These are phyloP conservation scores for Saccharum officinarum DNA, from an alignment of 176 grass and related monocot genomes.

Conservation along the genomic window DNA sequence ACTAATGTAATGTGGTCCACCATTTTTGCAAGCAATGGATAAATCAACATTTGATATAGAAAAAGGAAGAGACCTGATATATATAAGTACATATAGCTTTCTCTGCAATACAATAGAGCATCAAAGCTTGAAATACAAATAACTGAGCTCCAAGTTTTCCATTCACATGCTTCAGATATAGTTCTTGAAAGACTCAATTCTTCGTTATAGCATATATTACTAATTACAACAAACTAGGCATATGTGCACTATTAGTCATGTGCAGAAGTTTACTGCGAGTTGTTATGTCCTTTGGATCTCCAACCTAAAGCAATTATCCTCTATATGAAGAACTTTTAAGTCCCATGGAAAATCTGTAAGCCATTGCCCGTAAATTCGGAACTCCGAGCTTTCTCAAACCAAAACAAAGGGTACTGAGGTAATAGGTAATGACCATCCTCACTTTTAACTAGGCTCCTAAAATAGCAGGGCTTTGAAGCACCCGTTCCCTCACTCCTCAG, in stretches of 20 bases:
- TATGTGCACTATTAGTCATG: not conserved
- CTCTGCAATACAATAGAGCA: not conserved
- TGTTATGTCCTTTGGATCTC: not conserved
- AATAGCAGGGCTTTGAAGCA: not conserved
- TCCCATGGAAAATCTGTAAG: not conserved
- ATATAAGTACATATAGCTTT: conserved; percentile 37
- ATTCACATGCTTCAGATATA: conserved; percentile 3
- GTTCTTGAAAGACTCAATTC: not conserved
- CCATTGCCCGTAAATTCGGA: not conserved
- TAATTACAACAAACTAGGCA: conserved; percentile 6
- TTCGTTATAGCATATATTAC: conserved; percentile 16
- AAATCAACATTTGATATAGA: conserved; percentile 79
- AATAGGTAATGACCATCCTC: not conserved
- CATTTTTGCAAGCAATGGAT: conserved; percentile 64
- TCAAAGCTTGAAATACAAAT: conserved; percentile 3
- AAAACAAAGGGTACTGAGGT: not conserved
- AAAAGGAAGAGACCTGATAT: conserved; percentile 63
- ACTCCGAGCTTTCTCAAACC: not conserved
- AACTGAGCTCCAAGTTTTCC: not conserved
- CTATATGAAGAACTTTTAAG: not conserved
- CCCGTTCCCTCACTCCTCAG: not conserved
- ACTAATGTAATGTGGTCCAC: conserved; percentile 60
- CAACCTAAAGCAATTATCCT: too few species aligned
- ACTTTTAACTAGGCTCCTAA: not conserved
- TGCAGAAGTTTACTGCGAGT: not conserved